Base-by-base conservation (phyloP, 495 filamentous ascomycete genomes). In the Aspergillus haitiensis region DNA sequence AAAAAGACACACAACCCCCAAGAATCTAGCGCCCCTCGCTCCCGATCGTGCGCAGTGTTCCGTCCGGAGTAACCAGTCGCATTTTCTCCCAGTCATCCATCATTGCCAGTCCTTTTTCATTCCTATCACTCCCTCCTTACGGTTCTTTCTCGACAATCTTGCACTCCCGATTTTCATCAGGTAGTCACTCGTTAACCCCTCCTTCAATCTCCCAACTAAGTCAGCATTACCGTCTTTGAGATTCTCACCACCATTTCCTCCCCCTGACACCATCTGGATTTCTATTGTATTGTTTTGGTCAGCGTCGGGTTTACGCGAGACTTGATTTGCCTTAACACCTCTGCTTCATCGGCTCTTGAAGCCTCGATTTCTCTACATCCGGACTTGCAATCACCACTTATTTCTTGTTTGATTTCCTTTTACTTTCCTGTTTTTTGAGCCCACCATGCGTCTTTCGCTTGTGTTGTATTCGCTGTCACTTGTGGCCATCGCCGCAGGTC, bases 371-470 rank as follows among this genome's bases (percentile, higher is more conserved):
- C n/a, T 12, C n/a, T n/a, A 34, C 49, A 15, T 54, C 42, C 31
- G 15, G 56, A 53, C 42, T 27, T 27, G 21, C 21, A 27, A 27
- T 27, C 1, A 27, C 3, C 21, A 27, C 1, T 1, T 27, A 27
- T 27, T 27, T 27, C 21, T 27, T 27, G 21, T 27, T 27, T 27
- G 21, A 27, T 27, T 27, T 27, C 3, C 21, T 36, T 49, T 59
- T 45, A 21, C 35, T 48, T 27, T 13, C 36, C 55, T 36, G n/a
- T 35, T 49, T 10, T 5, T 46, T 15, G 45, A 35, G 18, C 49
- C 63, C 66, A 72, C 54, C 64, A 78, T 78, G 75, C 74, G 75
- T 57, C 67, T 76, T 52, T 72, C 73, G 53, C 68, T 76, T 56
- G 47, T 76, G 56, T 54, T 71, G 32, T 73, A 75, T 56, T 71